phyloP scores from a whole-genome alignment of 225 moss, liverwort and hornwort species.

The Asterella californica region DNA sequence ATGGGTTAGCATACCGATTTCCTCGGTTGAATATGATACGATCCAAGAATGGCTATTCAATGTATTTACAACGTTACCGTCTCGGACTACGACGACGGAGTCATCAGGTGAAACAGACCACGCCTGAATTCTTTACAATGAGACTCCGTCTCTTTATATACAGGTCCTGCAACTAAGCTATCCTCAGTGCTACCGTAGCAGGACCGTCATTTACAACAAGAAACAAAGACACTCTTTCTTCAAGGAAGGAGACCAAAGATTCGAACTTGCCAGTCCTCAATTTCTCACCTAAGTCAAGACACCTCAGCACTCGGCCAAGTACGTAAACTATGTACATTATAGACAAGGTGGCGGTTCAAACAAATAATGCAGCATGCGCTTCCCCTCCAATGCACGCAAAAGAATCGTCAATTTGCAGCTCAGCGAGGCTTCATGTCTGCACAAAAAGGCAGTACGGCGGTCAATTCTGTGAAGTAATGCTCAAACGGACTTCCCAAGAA shows the following conservation, averaged over 20 bases:
- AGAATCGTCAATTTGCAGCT: slow-evolving; percentile 10
- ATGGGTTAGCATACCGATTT: not conserved
- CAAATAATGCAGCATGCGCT: slow-evolving; percentile 2
- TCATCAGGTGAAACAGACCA: not conserved
- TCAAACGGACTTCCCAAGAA: not conserved
- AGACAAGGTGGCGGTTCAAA: not conserved
- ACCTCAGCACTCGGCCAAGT: not conserved
- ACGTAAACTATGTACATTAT: slow-evolving; percentile 5
- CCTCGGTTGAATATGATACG: not conserved
- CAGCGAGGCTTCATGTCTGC: not conserved
- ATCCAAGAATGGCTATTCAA: slow-evolving; percentile 6
- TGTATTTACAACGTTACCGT: slow-evolving; percentile 16
- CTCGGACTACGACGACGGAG: not conserved
- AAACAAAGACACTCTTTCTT: not conserved
- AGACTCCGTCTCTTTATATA: slow-evolving; percentile 17
- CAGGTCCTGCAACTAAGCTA: slow-evolving; percentile 7
- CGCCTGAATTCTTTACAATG: slow-evolving; percentile 6
- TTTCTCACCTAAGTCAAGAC: not conserved
- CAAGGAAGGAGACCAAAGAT: not conserved
- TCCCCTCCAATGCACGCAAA: slow-evolving; percentile 1
- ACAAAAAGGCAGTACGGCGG: not conserved
- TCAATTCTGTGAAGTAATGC: not conserved
- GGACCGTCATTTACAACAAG: slow-evolving; percentile 10
- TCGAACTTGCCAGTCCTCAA: not conserved
- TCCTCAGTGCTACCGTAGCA: not conserved